A percentile compares a stretch with the other conserved stretches of the same genome.
Conservation (phyloP, 139 green algal species). For the Closterium sp. region DNA sequence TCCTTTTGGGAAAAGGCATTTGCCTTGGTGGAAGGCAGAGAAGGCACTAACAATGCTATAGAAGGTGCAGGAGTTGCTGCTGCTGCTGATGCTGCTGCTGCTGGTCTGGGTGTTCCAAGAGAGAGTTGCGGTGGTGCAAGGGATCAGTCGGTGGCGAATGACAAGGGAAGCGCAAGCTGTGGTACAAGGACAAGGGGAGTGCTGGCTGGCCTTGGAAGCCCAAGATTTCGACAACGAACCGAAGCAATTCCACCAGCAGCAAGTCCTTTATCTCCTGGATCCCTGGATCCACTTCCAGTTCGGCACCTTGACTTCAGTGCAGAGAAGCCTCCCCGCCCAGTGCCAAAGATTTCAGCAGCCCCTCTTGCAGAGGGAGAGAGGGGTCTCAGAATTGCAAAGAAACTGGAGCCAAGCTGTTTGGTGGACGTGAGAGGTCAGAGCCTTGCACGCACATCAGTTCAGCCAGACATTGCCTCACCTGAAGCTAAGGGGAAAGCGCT, state of each 20-base stretch:
- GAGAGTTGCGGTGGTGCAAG: background rate
- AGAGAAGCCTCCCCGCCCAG: background rate
- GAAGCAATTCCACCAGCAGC: background rate
- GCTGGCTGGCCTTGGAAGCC: background rate
- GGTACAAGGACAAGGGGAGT: background rate
- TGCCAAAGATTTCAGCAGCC: background rate
- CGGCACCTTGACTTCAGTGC: background rate
- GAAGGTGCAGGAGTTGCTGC: background rate
- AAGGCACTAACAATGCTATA: background rate
- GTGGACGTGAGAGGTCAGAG: too few relatives aligned
- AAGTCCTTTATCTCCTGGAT: background rate
- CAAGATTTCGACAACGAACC: background rate
- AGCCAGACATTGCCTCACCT: background rate
- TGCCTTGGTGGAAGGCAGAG: background rate
- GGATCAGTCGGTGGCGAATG: background rate
- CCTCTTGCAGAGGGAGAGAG: background rate
- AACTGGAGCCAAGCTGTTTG: too few relatives aligned
- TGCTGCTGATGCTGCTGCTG: background rate
- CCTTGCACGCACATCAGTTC: too few relatives aligned
- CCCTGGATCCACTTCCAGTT: background rate
- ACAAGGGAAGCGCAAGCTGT: background rate
- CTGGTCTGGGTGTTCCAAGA: background rate
- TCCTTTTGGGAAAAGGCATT: conserved; percentile 26
- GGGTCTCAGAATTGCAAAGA: background rate
- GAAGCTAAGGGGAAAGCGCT: background rate